phyloP scores from a whole-genome alignment of 495 filamentous ascomycete genomes.

The Daldinia grandis region DNA sequence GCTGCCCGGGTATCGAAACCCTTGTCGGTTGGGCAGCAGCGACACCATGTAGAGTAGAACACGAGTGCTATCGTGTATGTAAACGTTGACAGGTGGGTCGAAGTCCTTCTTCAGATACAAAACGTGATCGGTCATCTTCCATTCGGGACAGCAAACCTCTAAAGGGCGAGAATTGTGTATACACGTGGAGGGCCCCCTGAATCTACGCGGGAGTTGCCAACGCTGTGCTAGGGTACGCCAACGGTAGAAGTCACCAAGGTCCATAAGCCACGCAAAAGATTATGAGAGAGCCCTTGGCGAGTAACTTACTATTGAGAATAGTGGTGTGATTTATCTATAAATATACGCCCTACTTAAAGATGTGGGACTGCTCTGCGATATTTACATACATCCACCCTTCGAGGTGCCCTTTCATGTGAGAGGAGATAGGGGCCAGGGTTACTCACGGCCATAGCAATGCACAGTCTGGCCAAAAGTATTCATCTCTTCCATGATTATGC shows the following conservation, averaged over 20 bases:
- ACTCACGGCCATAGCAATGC: not conserved
- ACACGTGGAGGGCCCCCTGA: not conserved
- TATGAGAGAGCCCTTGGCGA: not conserved
- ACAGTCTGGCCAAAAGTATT: not conserved
- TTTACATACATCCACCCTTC: not conserved
- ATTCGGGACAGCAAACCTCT: not conserved
- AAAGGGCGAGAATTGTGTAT: not conserved
- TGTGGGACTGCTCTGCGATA: not conserved
- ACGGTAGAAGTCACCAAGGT: not conserved
- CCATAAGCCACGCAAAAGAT: not conserved
- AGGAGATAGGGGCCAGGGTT: not conserved
- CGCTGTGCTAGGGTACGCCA: not conserved
- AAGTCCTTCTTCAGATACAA: not conserved
- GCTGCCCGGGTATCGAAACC: not conserved
- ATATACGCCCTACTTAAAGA: not conserved
- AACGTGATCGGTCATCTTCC: not conserved
- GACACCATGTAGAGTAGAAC: not conserved
- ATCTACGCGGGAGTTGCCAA: not conserved
- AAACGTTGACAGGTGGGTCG: slow-evolving; percentile 14
- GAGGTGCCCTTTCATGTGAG: not conserved
- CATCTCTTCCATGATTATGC: not conserved
- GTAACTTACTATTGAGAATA: not conserved
- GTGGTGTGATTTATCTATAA: not conserved
- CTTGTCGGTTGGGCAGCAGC: not conserved
- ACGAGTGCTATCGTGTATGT: not conserved